phyloP scores from a whole-genome alignment of 305 asterid species.

The Stenogyne calaminthoides region DNA sequence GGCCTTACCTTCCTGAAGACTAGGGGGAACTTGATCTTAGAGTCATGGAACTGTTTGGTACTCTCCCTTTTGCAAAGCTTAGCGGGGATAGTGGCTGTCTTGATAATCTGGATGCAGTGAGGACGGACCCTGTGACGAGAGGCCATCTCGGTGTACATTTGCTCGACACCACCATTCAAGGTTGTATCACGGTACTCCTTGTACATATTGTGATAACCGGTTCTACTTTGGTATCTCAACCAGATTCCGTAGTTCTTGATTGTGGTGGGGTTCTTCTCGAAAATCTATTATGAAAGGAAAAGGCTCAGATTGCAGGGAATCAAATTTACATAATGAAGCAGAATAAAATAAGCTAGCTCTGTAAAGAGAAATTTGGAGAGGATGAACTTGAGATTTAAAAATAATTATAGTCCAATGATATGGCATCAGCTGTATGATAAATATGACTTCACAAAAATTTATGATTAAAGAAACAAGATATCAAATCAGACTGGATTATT shows the following conservation, averaged over 20 bases:
- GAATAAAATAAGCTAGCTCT: not conserved
- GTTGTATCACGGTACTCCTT: conserved; percentile 85
- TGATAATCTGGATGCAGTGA: conserved; percentile 82
- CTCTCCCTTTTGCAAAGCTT: conserved; percentile 87
- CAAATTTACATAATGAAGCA: not conserved
- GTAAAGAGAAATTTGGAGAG: not conserved
- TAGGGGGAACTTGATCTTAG: conserved; percentile 78
- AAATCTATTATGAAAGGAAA: conserved; percentile 41
- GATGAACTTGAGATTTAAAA: not conserved
- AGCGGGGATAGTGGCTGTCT: conserved; percentile 81
- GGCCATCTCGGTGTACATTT: conserved; percentile 91
- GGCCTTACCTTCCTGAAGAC: conserved; percentile 84
- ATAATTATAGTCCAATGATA: not conserved
- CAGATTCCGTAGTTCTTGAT: conserved; percentile 84
- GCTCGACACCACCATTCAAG: conserved; percentile 77
- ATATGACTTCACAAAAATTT: not conserved
- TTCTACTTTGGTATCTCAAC: conserved; percentile 84
- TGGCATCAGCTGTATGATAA: not conserved
- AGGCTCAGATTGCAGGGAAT: not conserved
- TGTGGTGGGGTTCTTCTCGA: conserved; percentile 82
- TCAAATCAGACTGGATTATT: not conserved
- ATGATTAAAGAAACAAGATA: not conserved
- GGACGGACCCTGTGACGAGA: conserved; percentile 88
- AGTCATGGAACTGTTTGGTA: conserved; percentile 76
- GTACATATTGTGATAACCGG: conserved; percentile 91